phyloP scores from a whole-genome alignment of 352 stramenopile species.

The Sclerospora graminicola region DNA sequence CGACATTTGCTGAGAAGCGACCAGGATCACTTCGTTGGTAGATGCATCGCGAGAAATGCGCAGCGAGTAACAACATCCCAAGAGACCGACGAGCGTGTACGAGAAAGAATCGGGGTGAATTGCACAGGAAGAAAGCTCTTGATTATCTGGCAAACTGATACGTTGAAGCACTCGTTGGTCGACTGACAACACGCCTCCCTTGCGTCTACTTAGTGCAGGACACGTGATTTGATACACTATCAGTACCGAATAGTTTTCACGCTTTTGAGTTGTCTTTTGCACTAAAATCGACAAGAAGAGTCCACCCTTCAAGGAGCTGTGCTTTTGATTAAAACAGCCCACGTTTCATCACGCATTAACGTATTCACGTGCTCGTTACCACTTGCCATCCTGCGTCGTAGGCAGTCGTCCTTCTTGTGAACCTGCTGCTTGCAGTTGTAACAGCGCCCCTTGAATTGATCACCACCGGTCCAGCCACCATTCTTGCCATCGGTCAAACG shows the following conservation, averaged over 20 bases:
- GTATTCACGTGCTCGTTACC: too few species aligned
- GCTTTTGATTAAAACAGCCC: too few species aligned
- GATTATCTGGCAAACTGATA: conserved; percentile 17
- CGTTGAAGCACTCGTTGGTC: conserved; percentile 25
- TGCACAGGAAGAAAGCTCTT: conserved; percentile 30
- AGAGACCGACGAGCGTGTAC: conserved; percentile 52
- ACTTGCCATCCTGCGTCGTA: too few species aligned
- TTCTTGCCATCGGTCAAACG: too few species aligned
- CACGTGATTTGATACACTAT: conserved; percentile 41
- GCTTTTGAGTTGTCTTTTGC: conserved; percentile 24
- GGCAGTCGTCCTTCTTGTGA: too few species aligned
- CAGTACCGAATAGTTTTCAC: conserved; percentile 29
- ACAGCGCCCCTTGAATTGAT: too few species aligned
- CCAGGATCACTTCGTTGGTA: conserved; percentile 28
- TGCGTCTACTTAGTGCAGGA: conserved; percentile 18
- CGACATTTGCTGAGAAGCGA: conserved; percentile 31
- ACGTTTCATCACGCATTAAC: too few species aligned
- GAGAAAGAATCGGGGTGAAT: conserved; percentile 68
- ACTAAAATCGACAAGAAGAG: conserved; percentile 55
- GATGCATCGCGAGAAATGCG: conserved; percentile 37
- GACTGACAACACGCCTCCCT: conserved; percentile 22
- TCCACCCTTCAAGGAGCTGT: conserved; percentile 43
- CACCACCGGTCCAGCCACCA: too few species aligned
- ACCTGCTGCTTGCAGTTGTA: too few species aligned
- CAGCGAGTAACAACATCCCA: conserved; percentile 45